Base-by-base conservation (phyloP, 2,329 filamentous ascomycete genomes). In the Colletotrichum sp. region DNA sequence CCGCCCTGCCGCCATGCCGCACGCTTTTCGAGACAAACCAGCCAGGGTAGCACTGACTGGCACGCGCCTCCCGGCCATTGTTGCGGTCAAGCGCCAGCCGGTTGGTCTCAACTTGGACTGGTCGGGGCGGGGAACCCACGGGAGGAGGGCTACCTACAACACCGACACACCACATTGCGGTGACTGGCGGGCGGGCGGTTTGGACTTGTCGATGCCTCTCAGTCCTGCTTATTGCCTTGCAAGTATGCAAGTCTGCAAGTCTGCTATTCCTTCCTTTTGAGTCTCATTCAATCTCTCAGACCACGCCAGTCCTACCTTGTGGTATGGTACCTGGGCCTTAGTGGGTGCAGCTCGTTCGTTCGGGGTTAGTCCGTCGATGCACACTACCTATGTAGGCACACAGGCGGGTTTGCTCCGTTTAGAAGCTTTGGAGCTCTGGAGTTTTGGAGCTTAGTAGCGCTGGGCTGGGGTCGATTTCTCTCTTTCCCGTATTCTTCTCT, bases 81-180 rank as follows among this genome's bases (percentile, higher is more conserved):
- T 75, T 75, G 74, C 70, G 74, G 74, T 76, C 74, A 76, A 76
- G 74, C 74, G 70, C 65, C 70, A 73, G 70, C 57, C 64, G 63
- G 32, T 60, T 55, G 74, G 59, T 74, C 74, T 74, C 74, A 76
- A 74, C 74, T 76, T 74, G 74, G 74, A 74, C 74, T 74, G 74
- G 74, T 74, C 74, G 70, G 65, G 74, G 74, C 70, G 74, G 71
- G 69, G 64, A 69, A 71, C 57, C 36, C 70, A 30, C 69, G 71
- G 67, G 49, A 73, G 16, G 62, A 73, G 21, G 62, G 65, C 44
- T 21, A 49, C 44, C n/a, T 49, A 49, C 49, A 36, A 49, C 62
- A 72, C 44, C 62, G 39, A 72, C 44, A 49, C 44, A 21, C 44
- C n/a, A 49, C 39, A 72, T 64, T 76, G 64, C 73, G 70, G 70